These are phyloP conservation scores for Ceratocystis harringtonii DNA, from an alignment of 2,329 filamentous ascomycete species.

Conservation along the genomic window DNA sequence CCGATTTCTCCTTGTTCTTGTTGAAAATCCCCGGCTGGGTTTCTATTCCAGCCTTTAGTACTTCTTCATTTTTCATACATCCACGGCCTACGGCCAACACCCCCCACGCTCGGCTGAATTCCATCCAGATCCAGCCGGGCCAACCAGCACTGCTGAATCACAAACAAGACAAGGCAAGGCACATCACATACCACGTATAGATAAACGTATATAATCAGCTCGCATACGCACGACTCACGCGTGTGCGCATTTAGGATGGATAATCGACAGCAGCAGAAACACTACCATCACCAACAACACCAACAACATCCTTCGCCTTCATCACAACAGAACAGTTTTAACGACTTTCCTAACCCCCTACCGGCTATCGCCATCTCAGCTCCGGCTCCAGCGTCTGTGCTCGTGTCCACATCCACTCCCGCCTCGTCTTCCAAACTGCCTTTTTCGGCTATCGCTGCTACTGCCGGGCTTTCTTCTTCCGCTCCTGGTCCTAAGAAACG, in stretches of 20 bases:
- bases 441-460: too few relatives aligned
- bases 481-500: conserved; percentile 23
- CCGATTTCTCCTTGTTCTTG: not conserved
- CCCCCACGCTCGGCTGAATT: not conserved
- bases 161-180: too few relatives aligned
- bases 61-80: conserved; percentile 4
- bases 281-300: not conserved
- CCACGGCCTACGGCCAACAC: not conserved
- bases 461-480: conserved; percentile 7
- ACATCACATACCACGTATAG: too few relatives aligned
- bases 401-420: not conserved
- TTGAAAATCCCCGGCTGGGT: not conserved
- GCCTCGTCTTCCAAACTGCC: conserved; percentile 10
- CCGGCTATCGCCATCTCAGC: conserved; percentile 4
- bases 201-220: not conserved
- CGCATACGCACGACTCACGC: not conserved
- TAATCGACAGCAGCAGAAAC: not conserved
- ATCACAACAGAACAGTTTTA: conserved; percentile 8
- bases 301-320: not conserved
- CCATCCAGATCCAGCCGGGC: too few relatives aligned
- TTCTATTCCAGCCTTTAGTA: not conserved
- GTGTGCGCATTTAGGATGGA: not conserved
- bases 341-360: conserved; percentile 9
- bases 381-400: not conserved
- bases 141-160: too few relatives aligned